Base-by-base conservation (phyloP, 2,329 filamentous ascomycete genomes). In the Trichoderma sp. region DNA sequence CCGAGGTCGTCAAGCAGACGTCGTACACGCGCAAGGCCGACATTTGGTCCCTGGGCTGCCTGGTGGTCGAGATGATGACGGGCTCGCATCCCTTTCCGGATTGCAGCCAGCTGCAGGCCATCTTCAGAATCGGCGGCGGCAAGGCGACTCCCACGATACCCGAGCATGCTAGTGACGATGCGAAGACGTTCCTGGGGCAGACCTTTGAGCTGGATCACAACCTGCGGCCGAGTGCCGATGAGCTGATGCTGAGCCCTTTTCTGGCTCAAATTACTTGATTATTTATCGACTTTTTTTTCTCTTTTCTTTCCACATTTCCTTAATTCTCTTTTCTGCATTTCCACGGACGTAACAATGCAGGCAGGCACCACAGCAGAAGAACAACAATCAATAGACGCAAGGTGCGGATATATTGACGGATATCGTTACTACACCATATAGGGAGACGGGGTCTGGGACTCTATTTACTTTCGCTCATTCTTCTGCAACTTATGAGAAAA, bases 1-100 rank as follows among this genome's bases (percentile, higher is more conserved):
- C 95, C 9, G 95, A 99, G 80, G 95, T 99, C 21, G 95, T 99
- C 68, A 95, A 95, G 73, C 95, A 98, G 79, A 98, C 94, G 3
- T 93, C 93, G 6, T 97, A 99, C 79, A 98, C 94, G 5, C 92
- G 94, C 79, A 98, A 98, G 80, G 95, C 95, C 15, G 95, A 99
- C 74, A 99, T 99, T 71, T 99, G 95, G 95, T 97, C 92, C 52
- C 85, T 99, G 26, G 95, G 95, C 41, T 99, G 95, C 76, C 82
- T 99, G 59, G 92, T 99, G 15, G 94, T 99, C 26, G 95, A 99
- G 81, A 99, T 99, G 95, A 97, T 98, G 84, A 98, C 95, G 14
- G 95, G 95, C 64, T 90, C 88, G 51, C 95, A 98, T 75, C 95
- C 95, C 1, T 97, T 97, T 83, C 95, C 95, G 0, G 94, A 97